phyloP scores from a whole-genome alignment of 768 basidiomycete genomes.

The Phallus indusiatus region DNA sequence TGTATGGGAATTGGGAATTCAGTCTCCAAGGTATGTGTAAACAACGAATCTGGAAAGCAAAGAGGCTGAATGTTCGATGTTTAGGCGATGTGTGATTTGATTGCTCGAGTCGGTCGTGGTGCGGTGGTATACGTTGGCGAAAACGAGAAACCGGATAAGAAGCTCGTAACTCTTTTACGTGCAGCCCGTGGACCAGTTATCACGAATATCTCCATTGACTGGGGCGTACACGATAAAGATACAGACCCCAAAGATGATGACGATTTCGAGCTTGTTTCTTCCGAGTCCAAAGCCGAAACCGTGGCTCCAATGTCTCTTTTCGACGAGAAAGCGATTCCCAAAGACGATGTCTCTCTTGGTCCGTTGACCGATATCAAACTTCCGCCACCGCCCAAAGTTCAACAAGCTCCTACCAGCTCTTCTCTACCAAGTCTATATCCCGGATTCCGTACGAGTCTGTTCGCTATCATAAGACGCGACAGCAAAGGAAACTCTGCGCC shows the following conservation, averaged over 20 bases:
- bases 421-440: neutral
- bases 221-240: slow-evolving; percentile 25
- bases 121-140: slow-evolving; percentile 35
- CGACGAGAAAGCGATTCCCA: neutral
- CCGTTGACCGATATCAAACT: neutral
- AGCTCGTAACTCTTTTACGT: slow-evolving; percentile 40
- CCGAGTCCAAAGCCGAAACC: neutral
- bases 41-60: neutral
- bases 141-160: slow-evolving; percentile 37
- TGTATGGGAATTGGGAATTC: slow-evolving; percentile 46
- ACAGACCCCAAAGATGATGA: neutral
- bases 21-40: slow-evolving; percentile 29
- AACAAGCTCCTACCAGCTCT: slow-evolving; percentile 5
- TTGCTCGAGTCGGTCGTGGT: slow-evolving; percentile 47
- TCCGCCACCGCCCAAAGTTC: slow-evolving; percentile 7
- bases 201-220: slow-evolving; percentile 38
- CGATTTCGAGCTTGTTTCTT: slow-evolving; percentile 11
- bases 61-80: neutral
- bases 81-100: slow-evolving; percentile 36
- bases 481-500: neutral
- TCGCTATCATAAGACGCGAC: slow-evolving; percentile 10
- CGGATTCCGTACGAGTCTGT: slow-evolving; percentile 12
- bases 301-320: slow-evolving; percentile 5
- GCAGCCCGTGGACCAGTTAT: slow-evolving; percentile 42
- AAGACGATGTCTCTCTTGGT: neutral